These are phyloP conservation scores for Claviceps sp. DNA, from an alignment of 2,329 filamentous ascomycete genomes.

Conservation along the genomic window DNA sequence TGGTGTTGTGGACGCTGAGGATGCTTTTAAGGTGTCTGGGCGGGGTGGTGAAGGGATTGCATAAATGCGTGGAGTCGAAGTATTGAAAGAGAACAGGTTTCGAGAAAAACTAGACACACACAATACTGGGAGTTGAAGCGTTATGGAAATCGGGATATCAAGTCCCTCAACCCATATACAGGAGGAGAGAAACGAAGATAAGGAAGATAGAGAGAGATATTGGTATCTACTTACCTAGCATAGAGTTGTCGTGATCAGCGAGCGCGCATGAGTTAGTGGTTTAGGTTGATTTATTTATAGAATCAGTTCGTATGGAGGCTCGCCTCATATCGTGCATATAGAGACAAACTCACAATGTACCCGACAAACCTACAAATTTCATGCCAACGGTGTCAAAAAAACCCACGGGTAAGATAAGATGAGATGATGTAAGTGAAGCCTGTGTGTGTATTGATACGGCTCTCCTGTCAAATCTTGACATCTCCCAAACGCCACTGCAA, in stretches of 20 bases:
- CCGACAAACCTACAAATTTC: neutral
- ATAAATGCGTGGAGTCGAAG: conserved; percentile 35
- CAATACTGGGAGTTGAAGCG: no score
- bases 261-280: neutral
- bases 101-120: neutral
- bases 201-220: neutral
- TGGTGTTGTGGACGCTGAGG: conserved; percentile 44
- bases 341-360: no score
- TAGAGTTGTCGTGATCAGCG: neutral
- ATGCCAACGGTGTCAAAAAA: neutral
- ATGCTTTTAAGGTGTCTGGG: conserved; percentile 39
- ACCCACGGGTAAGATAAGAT: neutral
- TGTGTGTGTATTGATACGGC: neutral
- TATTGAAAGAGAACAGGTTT: conserved; percentile 12
- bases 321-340: no score
- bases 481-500: conserved; percentile 1
- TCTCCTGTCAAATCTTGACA: neutral
- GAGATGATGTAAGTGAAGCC: neutral
- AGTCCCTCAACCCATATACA: no score
- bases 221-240: neutral
- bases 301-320: no score
- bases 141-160: no score
- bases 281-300: no score
- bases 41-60: conserved; percentile 35
- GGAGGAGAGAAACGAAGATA: neutral